Evolutionary conservation across 192 early-diverging fungal species (phyloP), one percentile per base, ranked within the genome.

Genomic region (Backusella tarrabulga): DNA sequence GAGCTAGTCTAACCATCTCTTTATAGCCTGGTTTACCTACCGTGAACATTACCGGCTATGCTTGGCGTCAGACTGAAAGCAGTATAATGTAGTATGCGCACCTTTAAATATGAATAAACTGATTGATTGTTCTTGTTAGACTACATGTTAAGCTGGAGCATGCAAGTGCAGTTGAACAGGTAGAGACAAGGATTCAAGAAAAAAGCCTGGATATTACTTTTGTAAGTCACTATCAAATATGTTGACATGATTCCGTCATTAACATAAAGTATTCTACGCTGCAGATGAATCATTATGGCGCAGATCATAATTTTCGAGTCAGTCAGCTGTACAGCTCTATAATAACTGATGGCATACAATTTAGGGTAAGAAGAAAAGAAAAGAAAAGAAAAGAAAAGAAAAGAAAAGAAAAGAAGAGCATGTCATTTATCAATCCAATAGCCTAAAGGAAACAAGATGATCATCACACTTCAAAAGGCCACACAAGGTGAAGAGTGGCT

Each of bases 221-320:
- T 23, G 78, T 79, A 75, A 70, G 73, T 71, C 1, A 60, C 38
- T 36, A 26, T 26, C 19, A 50, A 1, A n/a, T 19, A 50, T n/a
- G 6, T 6, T 50, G 19, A 19, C 46, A n/a, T 50, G 15, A 19
- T 3, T 26, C 14, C 1, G 5, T 38, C 44, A 68, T 26, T 35
- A 77, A 68, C 15, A 15, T 56, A 77, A 50, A 50, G 17, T 19
- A 50, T 60, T 12, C 70, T 71, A 68, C 70, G 8, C 34, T 46
- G 8, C 41, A 79, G 78, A 50, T 67, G 32, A 75, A 75, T 40
- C 78, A 79, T 26, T 29, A 75, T 42, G 73, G 78, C 19, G 73
- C 44, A 6, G 29, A 79, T 38, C 41, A 75, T 73, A 79, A 79
- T 32, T 79, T 79, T 34, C 74, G 73, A 29, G 40, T 79, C 12